Base-by-base conservation (phyloP, 345 rosid species). In the Theobroma cacao region DNA sequence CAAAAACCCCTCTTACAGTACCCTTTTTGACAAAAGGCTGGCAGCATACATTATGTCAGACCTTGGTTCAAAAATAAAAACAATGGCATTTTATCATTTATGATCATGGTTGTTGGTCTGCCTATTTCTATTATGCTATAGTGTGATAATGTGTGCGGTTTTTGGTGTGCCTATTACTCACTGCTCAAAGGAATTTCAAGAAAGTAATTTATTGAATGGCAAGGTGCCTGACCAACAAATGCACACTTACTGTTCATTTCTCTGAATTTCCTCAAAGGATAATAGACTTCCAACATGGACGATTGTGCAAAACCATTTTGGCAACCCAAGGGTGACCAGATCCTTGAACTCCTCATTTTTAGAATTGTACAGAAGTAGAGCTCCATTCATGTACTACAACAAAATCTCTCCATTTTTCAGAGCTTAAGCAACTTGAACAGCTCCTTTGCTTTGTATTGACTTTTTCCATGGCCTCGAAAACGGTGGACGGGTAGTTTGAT, bases 251-350 rank as follows among this genome's bases (percentile, higher is more conserved):
- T 3, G 8, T 56, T 8, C 30, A 22, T 56, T 56, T 56, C 12
- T 56, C 14, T 22, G 30, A 56, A 56, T 9, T 52, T 20, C 28
- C 12, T 22, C 1, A 26, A 58, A 24, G 1, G 28, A 71, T 10
- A 6, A 52, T 5, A 71, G 70, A 56, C 69, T 72, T 71, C 50
- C 76, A 4, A 66, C 47, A 31, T 68, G 58, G 22, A 74, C 50
- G 24, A 53, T 59, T 9, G 84, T 38, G 30, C 38, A 45, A 62
- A 81, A 74, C 40, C 64, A 36, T 41, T 78, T 67, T n/a, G 81
- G 73, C 47, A 41, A 53, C 50, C 76, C 26, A 26, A 22, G 24
- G 10, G 67, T 65, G 11, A 26, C 17, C 12, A 66, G 64, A 38
- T 81, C 76, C 4, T 30, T 48, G 33, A 78, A 59, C 43, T 65